Base-by-base conservation (phyloP, 768 basidiomycete genomes). In the Lentinula lateritia region DNA sequence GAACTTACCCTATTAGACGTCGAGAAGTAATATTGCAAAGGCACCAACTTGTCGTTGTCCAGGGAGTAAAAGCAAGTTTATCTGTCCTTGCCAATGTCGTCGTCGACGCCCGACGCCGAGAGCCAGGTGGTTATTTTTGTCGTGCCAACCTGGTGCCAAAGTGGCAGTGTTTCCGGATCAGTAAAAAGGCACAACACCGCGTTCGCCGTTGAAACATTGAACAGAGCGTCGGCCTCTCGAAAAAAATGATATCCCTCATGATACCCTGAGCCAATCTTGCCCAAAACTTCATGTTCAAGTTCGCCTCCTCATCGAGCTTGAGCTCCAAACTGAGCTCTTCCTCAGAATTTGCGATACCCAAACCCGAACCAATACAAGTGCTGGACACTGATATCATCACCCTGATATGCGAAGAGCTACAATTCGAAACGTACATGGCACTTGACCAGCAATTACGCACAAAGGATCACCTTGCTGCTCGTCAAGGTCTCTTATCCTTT, bases 361-460 rank as follows among this genome's bases (percentile, higher is more conserved):
- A 56, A 15, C 55, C 38, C 10, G 55, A 43, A 28, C 55, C 55
- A 13, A 41, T 56, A n/a, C 55, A 56, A 13, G 41, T 10, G n/a
- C 41, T 56, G 20, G 55, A 56, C 41, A 38, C 18, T 42, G n/a
- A 43, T 7, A 28, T 56, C 4, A 56, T 56, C 23, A 16, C 23
- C 12, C 41, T 56, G n/a, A 56, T 56, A 42, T 56, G 55, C 41
- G 55, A 56, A 18, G 39, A 56, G 13, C 41, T 56, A 4, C 55
- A 56, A 20, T 41, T 28, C 38, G 55, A 28, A 6, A 41, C 55
- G 39, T 56, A 41, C 55, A 42, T 56, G 55, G 55, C 55, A 41
- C 55, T 56, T 13, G 55, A 56, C 43, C 55, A 39, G 18, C 55
- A 43, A 56, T 43, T 38, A 28, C 38, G 55, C n/a, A 56, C 41